Evolutionary conservation across 2,329 filamentous ascomycete genomes (phyloP), one percentile per base, ranked within the genome.

Genomic region (Trichoderma semiorbis): DNA sequence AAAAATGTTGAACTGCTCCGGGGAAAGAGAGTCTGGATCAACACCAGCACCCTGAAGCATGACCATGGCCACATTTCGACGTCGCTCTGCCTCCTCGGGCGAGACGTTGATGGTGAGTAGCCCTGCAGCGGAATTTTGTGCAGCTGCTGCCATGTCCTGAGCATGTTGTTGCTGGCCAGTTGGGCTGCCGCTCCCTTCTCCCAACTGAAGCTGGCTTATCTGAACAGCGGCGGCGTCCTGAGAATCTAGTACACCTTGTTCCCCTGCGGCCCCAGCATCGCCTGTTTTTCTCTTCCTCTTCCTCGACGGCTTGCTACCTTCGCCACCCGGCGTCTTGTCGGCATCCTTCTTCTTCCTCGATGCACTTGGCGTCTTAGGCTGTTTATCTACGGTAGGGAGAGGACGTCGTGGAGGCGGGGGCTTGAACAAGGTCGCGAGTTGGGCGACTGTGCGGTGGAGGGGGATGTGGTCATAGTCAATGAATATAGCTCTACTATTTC

Each of bases 1-100:
- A 74, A 90, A 88, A 18, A 89, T 90, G 74, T 81, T 85, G 73
- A 90, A 88, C 75, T 90, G 88, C 60, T 89, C 87, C 5, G 78
- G 73, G 0, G 85, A 87, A 11, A 90, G 79, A 0, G 86, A 85
- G 2, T 81, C 79, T 1, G 86, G 87, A 47, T 88, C 84, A n/a
- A 90, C 83, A 5, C 81, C 83, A n/a, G 79, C 83, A 2, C 82
- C 81, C 3, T 61, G 78, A 6, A 90, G 82, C 34, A 89, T 80
- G 28, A 80, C 79, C n/a, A 82, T 81, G 7, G 88, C 87, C 8
- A 81, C 81, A 11, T 86, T 83, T 61, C 81, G 81, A 50, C 87
- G 83, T 28, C 87, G 83, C n/a, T 83, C 81, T 16, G 84, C 83
- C 76, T 89, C 87, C 14, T 81, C 83, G 2, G 84, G 81, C 3